Evolutionary conservation across 2,329 filamentous ascomycete genomes (phyloP).

Genomic region (Xylaria multiplex): DNA sequence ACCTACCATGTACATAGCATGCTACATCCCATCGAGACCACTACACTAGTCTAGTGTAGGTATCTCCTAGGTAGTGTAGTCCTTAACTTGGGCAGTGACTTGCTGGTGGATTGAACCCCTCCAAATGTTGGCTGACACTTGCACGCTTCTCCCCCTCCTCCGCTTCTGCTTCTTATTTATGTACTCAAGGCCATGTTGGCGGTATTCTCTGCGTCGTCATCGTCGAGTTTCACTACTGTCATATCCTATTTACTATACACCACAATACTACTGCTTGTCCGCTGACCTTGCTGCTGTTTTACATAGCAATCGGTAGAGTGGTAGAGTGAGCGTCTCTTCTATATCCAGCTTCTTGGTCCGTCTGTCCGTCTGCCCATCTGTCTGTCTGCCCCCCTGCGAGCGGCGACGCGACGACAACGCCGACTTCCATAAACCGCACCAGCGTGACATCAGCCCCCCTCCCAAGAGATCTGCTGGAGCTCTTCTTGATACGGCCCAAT

Average conservation of each 20-base stretch:
- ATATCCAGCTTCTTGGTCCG: background rate
- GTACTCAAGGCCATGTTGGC: background rate
- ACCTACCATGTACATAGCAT: too few relatives aligned
- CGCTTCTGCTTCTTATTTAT: background rate
- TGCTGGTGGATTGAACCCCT: constrained; percentile 22
- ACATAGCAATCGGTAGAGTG: background rate
- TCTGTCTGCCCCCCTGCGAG: too few relatives aligned
- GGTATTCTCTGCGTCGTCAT: constrained; percentile 22
- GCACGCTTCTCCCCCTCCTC: constrained; percentile 3
- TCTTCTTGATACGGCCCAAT: constrained; percentile 9
- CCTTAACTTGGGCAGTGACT: too few relatives aligned
- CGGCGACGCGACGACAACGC: background rate
- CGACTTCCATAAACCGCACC: background rate
- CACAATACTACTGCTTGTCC: background rate
- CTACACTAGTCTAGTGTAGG: too few relatives aligned
- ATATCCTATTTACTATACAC: background rate
- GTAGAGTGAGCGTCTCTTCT: background rate
- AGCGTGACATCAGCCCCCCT: constrained; percentile 15
- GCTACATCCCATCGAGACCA: too few relatives aligned
- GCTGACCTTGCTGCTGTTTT: background rate
- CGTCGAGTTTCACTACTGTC: background rate
- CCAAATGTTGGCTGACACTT: background rate
- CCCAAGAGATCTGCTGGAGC: background rate
- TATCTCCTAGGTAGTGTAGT: background rate
- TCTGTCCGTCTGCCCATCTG: too few relatives aligned